Percentiles rank a stretch among this genome's conserved stretches.
phyloP scores from a whole-genome alignment of 768 basidiomycete genomes.

The Boletus vinaceobasis region DNA sequence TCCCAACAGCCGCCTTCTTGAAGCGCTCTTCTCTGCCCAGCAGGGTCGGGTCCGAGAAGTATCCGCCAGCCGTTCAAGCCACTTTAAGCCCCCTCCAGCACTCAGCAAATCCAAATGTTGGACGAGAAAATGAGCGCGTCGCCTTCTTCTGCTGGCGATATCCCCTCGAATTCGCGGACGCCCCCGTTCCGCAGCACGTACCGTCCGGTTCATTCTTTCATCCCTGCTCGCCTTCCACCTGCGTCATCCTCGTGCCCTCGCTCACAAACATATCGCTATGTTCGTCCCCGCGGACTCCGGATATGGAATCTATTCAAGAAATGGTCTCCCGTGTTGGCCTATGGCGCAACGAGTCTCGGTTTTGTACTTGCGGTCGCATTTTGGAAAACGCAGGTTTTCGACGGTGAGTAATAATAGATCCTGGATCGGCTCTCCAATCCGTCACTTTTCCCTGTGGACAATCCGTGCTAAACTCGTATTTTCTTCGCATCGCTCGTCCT shows the following conservation, averaged over 20 bases:
- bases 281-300: constrained; percentile 48
- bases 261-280: constrained; percentile 31
- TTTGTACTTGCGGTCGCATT: constrained; percentile 81
- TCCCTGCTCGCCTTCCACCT: constrained; percentile 18
- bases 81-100: background rate
- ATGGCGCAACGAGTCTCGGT: constrained; percentile 70
- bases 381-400: constrained; percentile 79
- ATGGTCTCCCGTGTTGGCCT: constrained; percentile 76
- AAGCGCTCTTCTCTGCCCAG: background rate
- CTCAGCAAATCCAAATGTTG: constrained; percentile 13
- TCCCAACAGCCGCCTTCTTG: constrained; percentile 7
- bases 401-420: constrained; percentile 48
- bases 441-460: background rate
- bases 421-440: constrained; percentile 1
- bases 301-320: constrained; percentile 61
- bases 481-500: background rate
- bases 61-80: background rate
- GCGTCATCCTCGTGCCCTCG: constrained; percentile 13
- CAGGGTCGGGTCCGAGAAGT: background rate
- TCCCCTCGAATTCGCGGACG: constrained; percentile 15
- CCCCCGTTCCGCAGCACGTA: constrained; percentile 13
- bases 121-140: constrained; percentile 21
- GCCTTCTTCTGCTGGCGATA: constrained; percentile 12
- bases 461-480: constrained; percentile 1
- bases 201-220: constrained; percentile 19